These are phyloP conservation scores for Clonostachys solani DNA, from an alignment of 2,329 filamentous ascomycete species.

Conservation along the genomic window DNA sequence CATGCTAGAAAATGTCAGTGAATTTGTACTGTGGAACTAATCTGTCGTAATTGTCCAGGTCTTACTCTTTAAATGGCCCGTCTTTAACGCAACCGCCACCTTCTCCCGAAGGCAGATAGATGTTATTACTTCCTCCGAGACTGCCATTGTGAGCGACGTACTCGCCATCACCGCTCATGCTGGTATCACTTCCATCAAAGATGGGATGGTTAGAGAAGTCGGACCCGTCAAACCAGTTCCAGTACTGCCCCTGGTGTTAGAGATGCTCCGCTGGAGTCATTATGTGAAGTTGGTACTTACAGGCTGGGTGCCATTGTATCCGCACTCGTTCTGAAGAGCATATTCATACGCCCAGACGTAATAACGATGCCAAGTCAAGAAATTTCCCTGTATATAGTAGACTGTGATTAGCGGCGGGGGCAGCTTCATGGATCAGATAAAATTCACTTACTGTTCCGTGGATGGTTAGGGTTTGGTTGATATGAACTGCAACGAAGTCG, in stretches of 20 bases:
- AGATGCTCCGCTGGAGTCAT: too few relatives aligned
- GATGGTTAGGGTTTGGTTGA: slow-evolving; percentile 15
- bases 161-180: slow-evolving; percentile 42
- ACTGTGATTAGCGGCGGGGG: slow-evolving; percentile 13
- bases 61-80: slow-evolving; percentile 46
- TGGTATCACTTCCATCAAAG: slow-evolving; percentile 49
- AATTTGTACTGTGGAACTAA: too few relatives aligned
- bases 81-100: slow-evolving; percentile 49
- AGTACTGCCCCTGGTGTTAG: slow-evolving; percentile 27
- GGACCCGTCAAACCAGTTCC: slow-evolving; percentile 39
- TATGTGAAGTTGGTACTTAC: slow-evolving; percentile 1
- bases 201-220: slow-evolving; percentile 33
- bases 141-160: slow-evolving; percentile 9
- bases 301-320: slow-evolving; percentile 19
- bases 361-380: neutral
- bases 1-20: slow-evolving; percentile 4
- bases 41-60: neutral
- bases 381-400: neutral
- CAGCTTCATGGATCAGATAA: too few relatives aligned
- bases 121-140: too few relatives aligned
- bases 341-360: neutral
- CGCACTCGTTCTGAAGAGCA: slow-evolving; percentile 5
- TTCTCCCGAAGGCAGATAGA: slow-evolving; percentile 36
- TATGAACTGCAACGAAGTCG: slow-evolving; percentile 24
- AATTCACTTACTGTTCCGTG: slow-evolving; percentile 12